phyloP scores from a whole-genome alignment of 139 green algal species.

The Dunaliella primolecta region DNA sequence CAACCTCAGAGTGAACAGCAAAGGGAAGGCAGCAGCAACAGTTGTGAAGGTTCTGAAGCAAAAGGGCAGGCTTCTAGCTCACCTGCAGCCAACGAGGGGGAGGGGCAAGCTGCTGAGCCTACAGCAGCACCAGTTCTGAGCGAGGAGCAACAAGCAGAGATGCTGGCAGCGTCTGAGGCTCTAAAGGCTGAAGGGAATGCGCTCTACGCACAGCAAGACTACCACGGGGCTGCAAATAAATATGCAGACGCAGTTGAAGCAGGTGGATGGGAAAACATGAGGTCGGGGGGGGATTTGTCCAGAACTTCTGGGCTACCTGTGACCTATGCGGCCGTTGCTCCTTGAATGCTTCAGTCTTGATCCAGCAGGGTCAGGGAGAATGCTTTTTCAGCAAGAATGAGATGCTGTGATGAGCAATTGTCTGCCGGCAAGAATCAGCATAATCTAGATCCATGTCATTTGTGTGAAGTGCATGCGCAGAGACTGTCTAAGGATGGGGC shows the following conservation, averaged over 20 bases:
- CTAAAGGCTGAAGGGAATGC: slow-evolving; percentile 71
- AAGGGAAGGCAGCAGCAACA: neutral
- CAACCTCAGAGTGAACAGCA: neutral
- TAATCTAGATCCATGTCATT: too few species aligned
- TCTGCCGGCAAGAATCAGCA: too few species aligned
- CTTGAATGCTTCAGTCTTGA: too few species aligned
- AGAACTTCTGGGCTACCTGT: too few species aligned
- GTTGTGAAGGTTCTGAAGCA: neutral
- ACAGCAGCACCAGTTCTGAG: neutral
- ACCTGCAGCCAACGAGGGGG: neutral
- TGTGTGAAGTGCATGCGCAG: too few species aligned
- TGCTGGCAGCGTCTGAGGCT: slow-evolving; percentile 43
- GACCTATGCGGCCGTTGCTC: too few species aligned
- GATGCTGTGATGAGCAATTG: too few species aligned
- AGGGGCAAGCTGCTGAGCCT: neutral
- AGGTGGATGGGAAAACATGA: too few species aligned
- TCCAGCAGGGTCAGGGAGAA: too few species aligned
- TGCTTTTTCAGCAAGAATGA: too few species aligned
- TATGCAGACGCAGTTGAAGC: slow-evolving; percentile 57
- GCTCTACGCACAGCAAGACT: slow-evolving; percentile 47
- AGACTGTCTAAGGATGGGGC: too few species aligned
- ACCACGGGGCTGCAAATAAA: slow-evolving; percentile 51
- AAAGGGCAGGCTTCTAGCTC: neutral
- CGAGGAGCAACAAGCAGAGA: slow-evolving; percentile 11
- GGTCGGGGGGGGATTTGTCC: too few species aligned